A percentile compares a stretch with the other conserved stretches of the same genome.
Conservation (phyloP, 352 stramenopile genomes). For the Pythium sp. region DNA sequence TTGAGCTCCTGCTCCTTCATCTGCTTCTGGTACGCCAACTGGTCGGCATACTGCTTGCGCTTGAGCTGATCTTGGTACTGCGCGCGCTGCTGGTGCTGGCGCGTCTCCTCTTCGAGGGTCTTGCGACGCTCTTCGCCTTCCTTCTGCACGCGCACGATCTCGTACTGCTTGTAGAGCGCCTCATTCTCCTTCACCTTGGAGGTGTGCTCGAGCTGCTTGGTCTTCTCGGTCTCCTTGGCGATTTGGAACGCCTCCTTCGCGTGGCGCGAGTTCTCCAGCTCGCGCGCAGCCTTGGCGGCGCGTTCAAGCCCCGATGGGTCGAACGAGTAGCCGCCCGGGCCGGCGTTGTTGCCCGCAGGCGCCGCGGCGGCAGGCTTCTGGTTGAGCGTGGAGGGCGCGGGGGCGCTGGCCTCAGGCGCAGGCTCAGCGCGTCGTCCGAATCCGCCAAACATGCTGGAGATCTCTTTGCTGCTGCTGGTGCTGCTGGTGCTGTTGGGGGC, state of each 20-base stretch:
- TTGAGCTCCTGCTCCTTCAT: constrained; percentile 96
- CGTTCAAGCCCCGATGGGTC: constrained; percentile 96
- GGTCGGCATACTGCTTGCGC: constrained; percentile 97
- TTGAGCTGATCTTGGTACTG: constrained; percentile 99
- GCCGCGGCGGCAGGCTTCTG: constrained; percentile 16
- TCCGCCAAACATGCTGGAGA: constrained; percentile 22
- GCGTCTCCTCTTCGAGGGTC: constrained; percentile 96
- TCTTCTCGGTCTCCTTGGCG: constrained; percentile 94
- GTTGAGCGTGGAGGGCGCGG: constrained; percentile 22
- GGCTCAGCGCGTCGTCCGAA: constrained; percentile 20
- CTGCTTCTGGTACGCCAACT: constrained; percentile 95
- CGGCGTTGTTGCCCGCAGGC: constrained; percentile 10
- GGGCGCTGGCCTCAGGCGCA: constrained; percentile 12
- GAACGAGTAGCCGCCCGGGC: constrained; percentile 85
- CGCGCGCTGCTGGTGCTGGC: constrained; percentile 95
- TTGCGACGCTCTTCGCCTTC: constrained; percentile 96
- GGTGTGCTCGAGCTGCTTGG: constrained; percentile 92
- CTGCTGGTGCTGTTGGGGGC: background rate
- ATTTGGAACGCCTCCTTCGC: constrained; percentile 94
- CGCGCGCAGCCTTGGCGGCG: constrained; percentile 96
- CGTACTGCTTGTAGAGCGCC: constrained; percentile 91
- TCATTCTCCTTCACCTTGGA: constrained; percentile 92
- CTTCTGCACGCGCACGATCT: constrained; percentile 94
- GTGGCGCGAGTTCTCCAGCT: constrained; percentile 94
- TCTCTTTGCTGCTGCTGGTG: constrained; percentile 1